These are phyloP conservation scores for Ganoderma sinense DNA, from an alignment of 1,284 basidiomycete species.

Conservation along the genomic window DNA sequence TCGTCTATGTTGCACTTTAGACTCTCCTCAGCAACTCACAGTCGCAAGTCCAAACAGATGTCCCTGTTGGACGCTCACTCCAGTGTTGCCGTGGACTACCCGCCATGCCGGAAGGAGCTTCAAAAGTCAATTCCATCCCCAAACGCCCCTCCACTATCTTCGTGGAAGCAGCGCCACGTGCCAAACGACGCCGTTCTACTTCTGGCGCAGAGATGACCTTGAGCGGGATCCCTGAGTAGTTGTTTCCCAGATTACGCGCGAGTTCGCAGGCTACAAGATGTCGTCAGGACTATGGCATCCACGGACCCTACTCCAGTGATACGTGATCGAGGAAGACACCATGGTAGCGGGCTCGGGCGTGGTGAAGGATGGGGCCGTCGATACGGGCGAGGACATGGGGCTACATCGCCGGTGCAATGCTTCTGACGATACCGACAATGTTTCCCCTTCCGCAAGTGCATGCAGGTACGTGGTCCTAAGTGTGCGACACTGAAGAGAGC, in stretches of 20 bases:
- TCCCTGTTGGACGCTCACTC: background rate
- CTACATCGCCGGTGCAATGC: background rate
- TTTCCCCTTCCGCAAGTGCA: too few relatives aligned
- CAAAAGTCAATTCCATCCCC: slow-evolving; percentile 7
- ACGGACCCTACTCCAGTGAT: background rate
- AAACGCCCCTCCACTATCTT: slow-evolving; percentile 20
- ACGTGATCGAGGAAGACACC: slow-evolving; percentile 15
- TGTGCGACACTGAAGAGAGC: background rate
- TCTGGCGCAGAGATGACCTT: slow-evolving; percentile 2
- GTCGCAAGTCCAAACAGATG: background rate
- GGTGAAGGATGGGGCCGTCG: background rate
- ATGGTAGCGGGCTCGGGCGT: background rate
- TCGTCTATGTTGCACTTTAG: slow-evolving; percentile 13
- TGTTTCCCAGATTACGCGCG: slow-evolving; percentile 1
- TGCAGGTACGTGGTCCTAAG: too few relatives aligned
- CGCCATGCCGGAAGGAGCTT: slow-evolving; percentile 6
- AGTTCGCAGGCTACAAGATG: background rate
- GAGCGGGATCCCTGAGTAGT: slow-evolving; percentile 16
- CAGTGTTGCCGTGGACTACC: background rate
- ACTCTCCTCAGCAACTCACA: background rate
- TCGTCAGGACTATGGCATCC: background rate
- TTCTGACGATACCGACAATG: too few relatives aligned
- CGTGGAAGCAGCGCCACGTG: background rate
- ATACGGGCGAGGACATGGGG: slow-evolving; percentile 3
- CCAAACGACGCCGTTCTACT: too few relatives aligned